Evolutionary conservation across 148 eudicot species (phyloP), one percentile per base, ranked within the genome.

Genomic region (Chenopodium suecicum): DNA sequence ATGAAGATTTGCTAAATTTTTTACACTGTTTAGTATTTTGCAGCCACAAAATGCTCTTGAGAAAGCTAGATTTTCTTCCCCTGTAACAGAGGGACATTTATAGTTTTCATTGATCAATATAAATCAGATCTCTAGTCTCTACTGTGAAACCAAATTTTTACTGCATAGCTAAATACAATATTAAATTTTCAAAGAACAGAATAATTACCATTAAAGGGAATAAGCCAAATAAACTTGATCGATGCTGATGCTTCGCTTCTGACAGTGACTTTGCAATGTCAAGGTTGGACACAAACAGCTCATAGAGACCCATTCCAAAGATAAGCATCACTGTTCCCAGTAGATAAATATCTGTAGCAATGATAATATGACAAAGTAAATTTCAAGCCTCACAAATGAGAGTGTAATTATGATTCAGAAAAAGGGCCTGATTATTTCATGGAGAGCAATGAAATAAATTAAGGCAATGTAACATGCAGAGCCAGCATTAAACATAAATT

Each of bases 251-350:
- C 14, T 78, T 85, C 60, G 74, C 85, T 4, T 83, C 83, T 4
- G 91, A 75, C 56, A 60, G 86, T 48, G 93, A 80, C 56, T 90
- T 85, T 27, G 77, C 86, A 80, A 88, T 88, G 82, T 94, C 98
- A n/a, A 96, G 92, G 83, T 86, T 89, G 86, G 92, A 90, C 78
- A 96, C 92, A 85, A 96, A 96, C 75, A 96, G 99, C 88, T 96
- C 99, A 82, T 93, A 94, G 22, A 96, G 92, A 54, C 99, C 99
- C 99, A 96, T 94, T 82, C 98, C 99, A 80, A 96, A 94, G 8
- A 96, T 95, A 86, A 96, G 80, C 99, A 96, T 96, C 84, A 96
- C 99, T 23, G 99, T 96, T 87, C 99, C 99, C 63, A 95, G 85
- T 27, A 96, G 90, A 86, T 96, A 96, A n/a, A 89, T 85, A 92